A percentile compares a stretch with the other conserved stretches of the same genome.
Conservation (phyloP, 1,284 basidiomycete genomes). For the Ganoderma sinense region DNA sequence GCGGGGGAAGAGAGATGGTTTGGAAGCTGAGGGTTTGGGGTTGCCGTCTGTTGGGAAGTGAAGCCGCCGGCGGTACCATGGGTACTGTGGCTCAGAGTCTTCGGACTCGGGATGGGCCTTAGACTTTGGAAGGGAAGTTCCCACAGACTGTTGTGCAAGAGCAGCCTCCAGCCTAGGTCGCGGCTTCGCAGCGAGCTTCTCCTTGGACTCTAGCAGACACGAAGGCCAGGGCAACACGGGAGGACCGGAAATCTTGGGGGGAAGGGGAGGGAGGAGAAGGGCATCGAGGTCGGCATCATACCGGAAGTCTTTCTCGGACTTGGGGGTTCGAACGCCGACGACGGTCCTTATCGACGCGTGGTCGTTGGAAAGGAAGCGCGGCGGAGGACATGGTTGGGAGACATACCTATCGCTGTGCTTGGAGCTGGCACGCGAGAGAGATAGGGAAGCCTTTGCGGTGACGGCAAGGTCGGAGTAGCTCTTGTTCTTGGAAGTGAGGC, state of each 20-base stretch:
- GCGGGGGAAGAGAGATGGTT: slow-evolving; percentile 82
- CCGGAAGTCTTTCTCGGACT: slow-evolving; percentile 9
- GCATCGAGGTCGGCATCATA: slow-evolving; percentile 12
- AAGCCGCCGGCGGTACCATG: slow-evolving; percentile 27
- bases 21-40: background rate
- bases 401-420: slow-evolving; percentile 24
- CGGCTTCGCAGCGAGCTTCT: slow-evolving; percentile 12
- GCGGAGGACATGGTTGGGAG: background rate
- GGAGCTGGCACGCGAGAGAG: slow-evolving; percentile 23
- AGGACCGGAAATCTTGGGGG: slow-evolving; percentile 17
- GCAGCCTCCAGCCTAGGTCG: background rate
- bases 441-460: slow-evolving; percentile 3
- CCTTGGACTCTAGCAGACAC: background rate
- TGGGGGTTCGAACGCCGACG: slow-evolving; percentile 11
- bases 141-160: background rate
- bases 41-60: slow-evolving; percentile 7
- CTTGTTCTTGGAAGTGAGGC: slow-evolving; percentile 18
- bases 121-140: slow-evolving; percentile 10
- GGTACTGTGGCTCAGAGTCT: slow-evolving; percentile 12
- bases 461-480: slow-evolving; percentile 22
- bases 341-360: slow-evolving; percentile 20
- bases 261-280: slow-evolving; percentile 20
- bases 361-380: background rate
- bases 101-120: slow-evolving; percentile 1
- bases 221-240: background rate